Evolutionary conservation across 495 filamentous ascomycete species (phyloP).

Genomic region (Podospora pseudocomata): DNA sequence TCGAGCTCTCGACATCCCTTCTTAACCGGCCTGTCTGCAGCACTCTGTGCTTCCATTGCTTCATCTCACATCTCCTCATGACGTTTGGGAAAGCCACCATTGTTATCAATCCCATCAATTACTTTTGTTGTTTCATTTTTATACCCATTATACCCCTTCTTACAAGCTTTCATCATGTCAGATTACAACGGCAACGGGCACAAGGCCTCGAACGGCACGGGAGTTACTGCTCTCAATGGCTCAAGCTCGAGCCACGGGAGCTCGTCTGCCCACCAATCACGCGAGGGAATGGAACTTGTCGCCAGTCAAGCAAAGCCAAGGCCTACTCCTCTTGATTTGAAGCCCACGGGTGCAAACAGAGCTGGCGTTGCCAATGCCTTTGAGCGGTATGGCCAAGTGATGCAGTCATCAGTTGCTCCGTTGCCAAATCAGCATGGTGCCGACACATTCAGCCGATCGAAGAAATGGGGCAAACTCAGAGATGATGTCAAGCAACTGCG

Average conservation of each 20-base stretch:
- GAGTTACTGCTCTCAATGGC: conserved; percentile 8
- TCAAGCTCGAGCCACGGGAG: conserved; percentile 9
- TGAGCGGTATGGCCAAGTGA: conserved; percentile 58
- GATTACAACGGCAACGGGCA: conserved; percentile 14
- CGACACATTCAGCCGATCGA: conserved; percentile 45
- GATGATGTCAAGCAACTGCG: conserved; percentile 59
- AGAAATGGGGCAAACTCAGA: conserved; percentile 51
- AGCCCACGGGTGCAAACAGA: conserved; percentile 31
- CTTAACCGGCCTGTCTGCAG: background rate
- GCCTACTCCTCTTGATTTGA: conserved; percentile 19
- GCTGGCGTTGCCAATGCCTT: conserved; percentile 51
- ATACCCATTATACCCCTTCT: background rate
- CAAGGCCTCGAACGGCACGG: conserved; percentile 16
- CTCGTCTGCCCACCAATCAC: conserved; percentile 6
- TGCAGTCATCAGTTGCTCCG: conserved; percentile 62
- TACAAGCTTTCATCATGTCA: conserved; percentile 4
- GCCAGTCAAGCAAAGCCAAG: conserved; percentile 24
- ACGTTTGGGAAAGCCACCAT: background rate
- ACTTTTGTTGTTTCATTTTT: background rate
- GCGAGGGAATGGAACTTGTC: conserved; percentile 21
- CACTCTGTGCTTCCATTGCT: background rate
- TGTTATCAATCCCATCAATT: background rate
- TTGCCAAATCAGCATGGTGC: conserved; percentile 63
- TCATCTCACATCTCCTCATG: background rate
- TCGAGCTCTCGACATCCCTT: background rate